Evolutionary conservation across 257 asterid species (phyloP).

Genomic region (Gentiana dahurica): DNA sequence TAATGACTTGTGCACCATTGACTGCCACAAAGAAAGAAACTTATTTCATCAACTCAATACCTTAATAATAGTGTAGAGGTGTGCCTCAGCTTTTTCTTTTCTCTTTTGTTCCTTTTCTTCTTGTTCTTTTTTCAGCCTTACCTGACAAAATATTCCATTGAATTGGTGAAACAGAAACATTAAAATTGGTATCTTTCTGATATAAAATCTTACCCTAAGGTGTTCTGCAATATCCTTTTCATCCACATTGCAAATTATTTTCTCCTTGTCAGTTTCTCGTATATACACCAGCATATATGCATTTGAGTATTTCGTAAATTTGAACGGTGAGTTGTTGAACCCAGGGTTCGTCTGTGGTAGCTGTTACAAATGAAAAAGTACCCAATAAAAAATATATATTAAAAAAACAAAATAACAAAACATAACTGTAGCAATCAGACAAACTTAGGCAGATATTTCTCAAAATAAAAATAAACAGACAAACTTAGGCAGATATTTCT

Average conservation of each 20-base stretch:
- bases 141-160: conserved; percentile 20
- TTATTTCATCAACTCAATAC: conserved; percentile 16
- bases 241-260: conserved; percentile 64
- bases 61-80: conserved; percentile 72
- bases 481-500: neutral
- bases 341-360: conserved; percentile 71
- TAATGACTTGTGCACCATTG: neutral
- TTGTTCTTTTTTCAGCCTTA: conserved; percentile 63
- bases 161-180: conserved; percentile 6
- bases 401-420: neutral
- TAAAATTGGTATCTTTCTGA: conserved; percentile 6
- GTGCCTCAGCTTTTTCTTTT: conserved; percentile 70
- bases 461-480: neutral
- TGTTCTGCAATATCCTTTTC: conserved; percentile 78
- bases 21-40: too few relatives aligned
- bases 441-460: neutral
- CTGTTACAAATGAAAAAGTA: conserved; percentile 24
- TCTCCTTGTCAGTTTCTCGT: conserved; percentile 67
- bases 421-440: conserved; percentile 1
- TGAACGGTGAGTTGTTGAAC: conserved; percentile 59
- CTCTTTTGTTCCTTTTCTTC: conserved; percentile 69
- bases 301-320: conserved; percentile 67
- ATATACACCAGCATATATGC: conserved; percentile 84
- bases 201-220: conserved; percentile 43
- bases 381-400: conserved; percentile 3